phyloP scores from a whole-genome alignment of 2,329 filamentous ascomycete genomes.

The Sclerotinia borealis region DNA sequence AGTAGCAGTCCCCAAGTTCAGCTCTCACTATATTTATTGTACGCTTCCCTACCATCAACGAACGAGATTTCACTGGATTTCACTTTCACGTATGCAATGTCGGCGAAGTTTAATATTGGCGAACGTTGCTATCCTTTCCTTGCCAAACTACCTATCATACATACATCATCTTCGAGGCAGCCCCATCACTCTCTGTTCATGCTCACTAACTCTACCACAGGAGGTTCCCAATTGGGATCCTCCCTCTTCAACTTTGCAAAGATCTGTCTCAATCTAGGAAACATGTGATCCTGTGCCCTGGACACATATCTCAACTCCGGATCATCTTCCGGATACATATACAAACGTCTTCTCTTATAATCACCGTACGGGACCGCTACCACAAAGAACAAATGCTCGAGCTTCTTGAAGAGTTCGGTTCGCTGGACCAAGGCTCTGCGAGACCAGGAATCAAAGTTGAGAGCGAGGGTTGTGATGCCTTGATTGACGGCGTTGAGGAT shows the following conservation, averaged over 20 bases:
- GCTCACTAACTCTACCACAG: neutral
- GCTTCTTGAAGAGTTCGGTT: neutral
- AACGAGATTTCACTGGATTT: too few species aligned
- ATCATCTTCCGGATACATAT: neutral
- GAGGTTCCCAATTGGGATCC: neutral
- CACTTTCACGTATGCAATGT: too few species aligned
- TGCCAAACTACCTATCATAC: neutral
- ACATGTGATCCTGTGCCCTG: neutral
- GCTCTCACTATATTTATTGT: too few species aligned
- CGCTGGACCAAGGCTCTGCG: neutral
- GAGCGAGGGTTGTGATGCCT: neutral
- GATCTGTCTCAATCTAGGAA: neutral
- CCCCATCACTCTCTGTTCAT: neutral
- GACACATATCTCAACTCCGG: neutral
- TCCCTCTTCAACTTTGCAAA: neutral
- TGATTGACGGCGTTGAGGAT: neutral
- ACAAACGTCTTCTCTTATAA: neutral
- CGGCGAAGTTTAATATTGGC: neutral
- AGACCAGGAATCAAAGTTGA: neutral
- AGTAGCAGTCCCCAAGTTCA: too few species aligned
- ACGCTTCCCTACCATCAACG: too few species aligned
- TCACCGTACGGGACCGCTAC: neutral
- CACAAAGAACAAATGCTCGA: neutral
- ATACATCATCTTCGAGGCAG: neutral
- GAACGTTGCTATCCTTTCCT: too few species aligned